Conservation (phyloP, 2,329 filamentous ascomycete genomes). For the Aspergillus sp. region DNA sequence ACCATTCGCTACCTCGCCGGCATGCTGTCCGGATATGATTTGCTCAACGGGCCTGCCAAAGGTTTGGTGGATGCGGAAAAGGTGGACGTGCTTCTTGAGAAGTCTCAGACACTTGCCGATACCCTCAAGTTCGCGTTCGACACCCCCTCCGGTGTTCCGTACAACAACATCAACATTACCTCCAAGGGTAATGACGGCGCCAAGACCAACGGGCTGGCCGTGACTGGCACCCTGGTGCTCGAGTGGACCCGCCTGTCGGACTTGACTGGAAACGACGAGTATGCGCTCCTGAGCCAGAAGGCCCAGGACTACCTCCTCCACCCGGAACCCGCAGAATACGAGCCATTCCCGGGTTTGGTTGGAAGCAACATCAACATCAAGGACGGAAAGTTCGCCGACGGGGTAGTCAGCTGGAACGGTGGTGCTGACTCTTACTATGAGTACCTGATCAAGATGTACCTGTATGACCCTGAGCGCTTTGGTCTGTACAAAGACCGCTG, state of each 20-base stretch:
- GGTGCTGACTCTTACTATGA: constrained; percentile 82
- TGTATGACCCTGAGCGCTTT: constrained; percentile 71
- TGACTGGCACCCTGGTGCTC: constrained; percentile 73
- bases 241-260: constrained; percentile 84
- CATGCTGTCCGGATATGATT: constrained; percentile 67
- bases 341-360: constrained; percentile 76
- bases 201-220: constrained; percentile 69
- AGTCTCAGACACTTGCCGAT: constrained; percentile 69
- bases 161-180: constrained; percentile 65
- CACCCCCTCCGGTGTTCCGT: constrained; percentile 72
- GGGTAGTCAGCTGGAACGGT: constrained; percentile 72
- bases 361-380: constrained; percentile 66
- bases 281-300: constrained; percentile 65
- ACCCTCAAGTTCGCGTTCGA: constrained; percentile 75
- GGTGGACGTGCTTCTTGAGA: constrained; percentile 62
- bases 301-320: constrained; percentile 69
- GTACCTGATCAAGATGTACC: constrained; percentile 87
- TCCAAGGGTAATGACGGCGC: constrained; percentile 52
- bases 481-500: constrained; percentile 69
- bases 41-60: constrained; percentile 67
- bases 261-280: constrained; percentile 66
- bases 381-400: constrained; percentile 67
- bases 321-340: constrained; percentile 60
- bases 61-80: constrained; percentile 51
- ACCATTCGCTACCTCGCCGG: constrained; percentile 86